phyloP scores from a whole-genome alignment of 176 grass and related monocot species.

The Zizania latifolia region DNA sequence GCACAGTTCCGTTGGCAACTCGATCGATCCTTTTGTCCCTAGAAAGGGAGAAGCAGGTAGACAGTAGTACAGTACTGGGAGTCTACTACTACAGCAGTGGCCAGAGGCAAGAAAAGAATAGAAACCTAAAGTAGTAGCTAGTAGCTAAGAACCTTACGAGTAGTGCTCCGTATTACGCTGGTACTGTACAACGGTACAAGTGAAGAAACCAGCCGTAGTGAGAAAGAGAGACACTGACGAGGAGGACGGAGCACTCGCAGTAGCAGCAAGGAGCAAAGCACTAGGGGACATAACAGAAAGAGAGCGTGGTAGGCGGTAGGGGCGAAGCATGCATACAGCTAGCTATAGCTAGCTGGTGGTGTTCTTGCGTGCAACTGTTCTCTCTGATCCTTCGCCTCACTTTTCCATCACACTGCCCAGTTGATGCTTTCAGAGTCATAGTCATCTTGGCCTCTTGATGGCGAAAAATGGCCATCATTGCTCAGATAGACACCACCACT shows the following conservation, averaged over 20 bases:
- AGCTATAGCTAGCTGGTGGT: constrained; percentile 7
- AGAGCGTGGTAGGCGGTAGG: neutral
- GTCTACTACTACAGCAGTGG: constrained; percentile 29
- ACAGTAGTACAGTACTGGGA: neutral
- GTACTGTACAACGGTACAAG: neutral
- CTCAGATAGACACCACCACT: constrained; percentile 30
- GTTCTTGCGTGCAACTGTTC: constrained; percentile 34
- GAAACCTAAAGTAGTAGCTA: neutral
- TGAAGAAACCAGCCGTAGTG: neutral
- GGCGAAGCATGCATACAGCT: neutral
- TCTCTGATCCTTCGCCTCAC: constrained; percentile 8
- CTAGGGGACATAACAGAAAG: neutral
- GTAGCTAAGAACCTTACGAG: too few relatives aligned
- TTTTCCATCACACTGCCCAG: constrained; percentile 19
- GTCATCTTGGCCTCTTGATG: constrained; percentile 21
- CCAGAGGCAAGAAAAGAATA: constrained; percentile 39
- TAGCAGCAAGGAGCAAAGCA: neutral
- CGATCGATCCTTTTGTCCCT: constrained; percentile 12
- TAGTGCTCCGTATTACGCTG: too few relatives aligned
- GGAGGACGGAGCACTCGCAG: neutral
- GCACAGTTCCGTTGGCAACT: constrained; percentile 6
- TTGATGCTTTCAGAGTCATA: constrained; percentile 59
- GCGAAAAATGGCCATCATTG: constrained; percentile 43
- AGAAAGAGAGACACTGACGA: neutral
- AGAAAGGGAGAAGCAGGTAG: constrained; percentile 18